Evolutionary conservation across 2,329 filamentous ascomycete genomes (phyloP).

Genomic region (Basipetospora chlamydospora): DNA sequence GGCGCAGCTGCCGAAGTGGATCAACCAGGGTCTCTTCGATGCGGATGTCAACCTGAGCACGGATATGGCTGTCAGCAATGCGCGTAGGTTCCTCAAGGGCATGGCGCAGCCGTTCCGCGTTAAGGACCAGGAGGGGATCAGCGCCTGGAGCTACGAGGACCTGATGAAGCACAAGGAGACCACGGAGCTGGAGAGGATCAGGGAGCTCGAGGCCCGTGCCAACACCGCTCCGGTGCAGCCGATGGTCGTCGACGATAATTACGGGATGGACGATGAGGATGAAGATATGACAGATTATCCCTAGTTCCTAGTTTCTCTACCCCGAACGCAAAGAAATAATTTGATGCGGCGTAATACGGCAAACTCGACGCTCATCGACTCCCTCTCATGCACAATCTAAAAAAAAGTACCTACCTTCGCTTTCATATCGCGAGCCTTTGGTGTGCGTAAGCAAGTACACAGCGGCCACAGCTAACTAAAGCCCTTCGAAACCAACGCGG

Average conservation of each 20-base stretch:
- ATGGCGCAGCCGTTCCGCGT: slow-evolving; percentile 86
- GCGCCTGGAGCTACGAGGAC: slow-evolving; percentile 76
- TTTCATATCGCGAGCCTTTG: no score
- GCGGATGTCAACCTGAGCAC: slow-evolving; percentile 83
- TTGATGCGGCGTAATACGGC: no score
- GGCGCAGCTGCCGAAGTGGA: slow-evolving; percentile 88
- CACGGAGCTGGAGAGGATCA: slow-evolving; percentile 52
- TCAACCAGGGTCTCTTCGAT: slow-evolving; percentile 73
- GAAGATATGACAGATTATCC: slow-evolving; percentile 19
- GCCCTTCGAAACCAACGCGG: no score
- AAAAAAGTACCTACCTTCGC: no score
- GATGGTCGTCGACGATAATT: slow-evolving; percentile 24
- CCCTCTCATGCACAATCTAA: no score
- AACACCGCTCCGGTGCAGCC: slow-evolving; percentile 10
- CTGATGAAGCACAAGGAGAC: slow-evolving; percentile 66
- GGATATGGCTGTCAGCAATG: slow-evolving; percentile 82
- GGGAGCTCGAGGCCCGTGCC: slow-evolving; percentile 44
- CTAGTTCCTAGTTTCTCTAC: no score
- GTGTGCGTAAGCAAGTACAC: no score
- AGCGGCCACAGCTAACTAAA: no score
- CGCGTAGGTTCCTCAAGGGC: slow-evolving; percentile 74
- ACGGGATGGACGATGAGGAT: slow-evolving; percentile 31
- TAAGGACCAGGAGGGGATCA: slow-evolving; percentile 80
- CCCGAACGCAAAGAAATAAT: no score
- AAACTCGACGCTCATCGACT: no score